Conservation (phyloP, 31 red algal genomes). For the Porphyra umbilicalis region DNA sequence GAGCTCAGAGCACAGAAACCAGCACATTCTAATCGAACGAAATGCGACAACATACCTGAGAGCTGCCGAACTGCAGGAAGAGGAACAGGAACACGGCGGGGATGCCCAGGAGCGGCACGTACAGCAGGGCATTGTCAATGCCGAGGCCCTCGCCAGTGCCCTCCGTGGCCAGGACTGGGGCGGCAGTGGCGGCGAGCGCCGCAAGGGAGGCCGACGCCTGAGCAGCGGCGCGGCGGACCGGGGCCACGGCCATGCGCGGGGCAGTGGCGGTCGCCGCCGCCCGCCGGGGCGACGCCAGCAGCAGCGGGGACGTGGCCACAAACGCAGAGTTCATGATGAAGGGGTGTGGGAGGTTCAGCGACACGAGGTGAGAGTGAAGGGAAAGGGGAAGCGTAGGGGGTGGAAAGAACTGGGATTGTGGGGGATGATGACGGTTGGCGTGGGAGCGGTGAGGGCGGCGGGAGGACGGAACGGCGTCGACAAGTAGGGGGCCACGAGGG, state of each 20-base stretch:
- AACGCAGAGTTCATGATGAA: not conserved
- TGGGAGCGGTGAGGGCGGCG: not conserved
- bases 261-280: slow-evolving; percentile 12
- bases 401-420: not conserved
- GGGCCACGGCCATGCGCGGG: slow-evolving; percentile 35
- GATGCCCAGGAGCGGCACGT: slow-evolving; percentile 50
- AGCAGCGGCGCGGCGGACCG: slow-evolving; percentile 28
- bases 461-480: not conserved
- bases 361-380: no score
- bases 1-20: no score
- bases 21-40: no score
- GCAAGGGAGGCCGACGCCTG: slow-evolving; percentile 36
- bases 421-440: not conserved
- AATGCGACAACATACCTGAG: not conserved
- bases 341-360: no score
- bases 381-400: not conserved
- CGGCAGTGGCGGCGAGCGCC: slow-evolving; percentile 20
- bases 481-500: no score
- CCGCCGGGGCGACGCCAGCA: not conserved
- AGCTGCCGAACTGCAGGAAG: slow-evolving; percentile 28
- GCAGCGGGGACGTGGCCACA: not conserved
- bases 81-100: slow-evolving; percentile 63
- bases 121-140: slow-evolving; percentile 65
- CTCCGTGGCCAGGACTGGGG: slow-evolving; percentile 63
- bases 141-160: slow-evolving; percentile 77